Evolutionary conservation across 2,329 filamentous ascomycete genomes (phyloP).

Genomic region (Ophiostoma sp.): DNA sequence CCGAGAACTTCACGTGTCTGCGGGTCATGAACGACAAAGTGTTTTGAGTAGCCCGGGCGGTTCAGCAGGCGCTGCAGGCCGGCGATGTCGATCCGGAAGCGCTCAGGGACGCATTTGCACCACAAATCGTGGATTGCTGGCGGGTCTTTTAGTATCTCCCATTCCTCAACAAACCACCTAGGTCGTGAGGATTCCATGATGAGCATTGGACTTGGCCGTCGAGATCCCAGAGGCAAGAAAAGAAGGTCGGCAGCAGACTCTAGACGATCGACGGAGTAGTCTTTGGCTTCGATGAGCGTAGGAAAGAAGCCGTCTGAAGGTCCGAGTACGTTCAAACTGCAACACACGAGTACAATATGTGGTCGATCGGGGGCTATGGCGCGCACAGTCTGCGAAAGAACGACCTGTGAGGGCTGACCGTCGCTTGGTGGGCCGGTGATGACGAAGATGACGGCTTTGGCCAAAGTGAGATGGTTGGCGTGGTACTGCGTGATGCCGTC

Average conservation of each 20-base stretch:
- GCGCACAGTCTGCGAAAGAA: slow-evolving; percentile 42
- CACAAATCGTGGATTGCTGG: slow-evolving; percentile 49
- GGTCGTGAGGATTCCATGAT: slow-evolving; percentile 38
- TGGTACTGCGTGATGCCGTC: slow-evolving; percentile 65
- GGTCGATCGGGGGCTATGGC: slow-evolving; percentile 41
- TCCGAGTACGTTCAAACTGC: slow-evolving; percentile 44
- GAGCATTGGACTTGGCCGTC: slow-evolving; percentile 25
- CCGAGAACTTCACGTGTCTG: slow-evolving; percentile 48
- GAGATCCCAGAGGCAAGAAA: slow-evolving; percentile 41
- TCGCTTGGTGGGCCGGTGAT: slow-evolving; percentile 51
- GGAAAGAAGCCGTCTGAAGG: slow-evolving; percentile 47
- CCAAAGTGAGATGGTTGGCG: slow-evolving; percentile 60
- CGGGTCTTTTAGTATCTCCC: slow-evolving; percentile 44
- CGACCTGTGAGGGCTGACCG: slow-evolving; percentile 53
- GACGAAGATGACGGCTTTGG: slow-evolving; percentile 62
- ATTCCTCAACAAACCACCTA: slow-evolving; percentile 46
- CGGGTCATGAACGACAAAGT: slow-evolving; percentile 57
- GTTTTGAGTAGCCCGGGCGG: slow-evolving; percentile 57
- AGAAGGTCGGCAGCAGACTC: slow-evolving; percentile 53
- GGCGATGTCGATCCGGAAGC: slow-evolving; percentile 48
- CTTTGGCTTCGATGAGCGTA: slow-evolving; percentile 52
- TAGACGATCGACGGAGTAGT: slow-evolving; percentile 50
- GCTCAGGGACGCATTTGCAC: slow-evolving; percentile 46
- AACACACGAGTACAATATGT: slow-evolving; percentile 55
- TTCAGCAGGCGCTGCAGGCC: slow-evolving; percentile 50